Conservation (phyloP, 2,329 filamentous ascomycete species). For the Cladosporium sp. region DNA sequence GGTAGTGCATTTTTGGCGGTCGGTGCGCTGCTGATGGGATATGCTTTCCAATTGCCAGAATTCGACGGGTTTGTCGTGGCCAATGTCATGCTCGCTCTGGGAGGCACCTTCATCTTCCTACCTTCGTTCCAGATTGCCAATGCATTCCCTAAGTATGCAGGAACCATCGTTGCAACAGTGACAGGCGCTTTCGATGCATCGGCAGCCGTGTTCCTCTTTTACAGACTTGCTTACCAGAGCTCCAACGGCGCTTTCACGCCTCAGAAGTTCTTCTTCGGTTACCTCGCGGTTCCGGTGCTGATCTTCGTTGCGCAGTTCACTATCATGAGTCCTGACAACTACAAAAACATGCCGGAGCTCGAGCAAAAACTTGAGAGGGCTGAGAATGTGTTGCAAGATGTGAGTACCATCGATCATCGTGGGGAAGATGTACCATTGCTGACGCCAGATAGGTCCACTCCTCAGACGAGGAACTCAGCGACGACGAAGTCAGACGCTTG, state of each 20-base stretch:
- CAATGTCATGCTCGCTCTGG: conserved; percentile 50
- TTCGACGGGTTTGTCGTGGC: conserved; percentile 66
- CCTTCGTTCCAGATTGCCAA: conserved; percentile 53
- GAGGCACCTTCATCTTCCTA: conserved; percentile 52
- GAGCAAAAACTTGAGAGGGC: conserved; percentile 77
- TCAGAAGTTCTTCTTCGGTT: conserved; percentile 51
- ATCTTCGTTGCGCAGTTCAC: conserved; percentile 47
- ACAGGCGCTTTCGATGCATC: conserved; percentile 53
- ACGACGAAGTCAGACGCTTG: conserved; percentile 59
- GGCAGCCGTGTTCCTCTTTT: conserved; percentile 50
- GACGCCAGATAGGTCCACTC: conserved; percentile 45
- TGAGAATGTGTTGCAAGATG: conserved; percentile 51
- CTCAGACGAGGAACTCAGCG: conserved; percentile 57
- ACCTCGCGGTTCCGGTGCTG: conserved; percentile 47
- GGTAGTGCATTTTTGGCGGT: conserved; percentile 66
- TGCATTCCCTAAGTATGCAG: conserved; percentile 50
- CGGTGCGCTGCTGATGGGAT: conserved; percentile 71
- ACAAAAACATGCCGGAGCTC: conserved; percentile 67
- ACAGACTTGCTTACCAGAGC: conserved; percentile 49
- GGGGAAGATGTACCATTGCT: not conserved
- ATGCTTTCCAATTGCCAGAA: conserved; percentile 58
- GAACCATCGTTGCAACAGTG: conserved; percentile 49
- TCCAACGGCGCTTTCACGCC: conserved; percentile 44
- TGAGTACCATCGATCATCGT: conserved; percentile 13
- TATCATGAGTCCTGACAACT: conserved; percentile 44